Percentiles rank a stretch among this genome's conserved stretches.
phyloP scores from a whole-genome alignment of 1,139 yeast species.

The Taphrina confusa region DNA sequence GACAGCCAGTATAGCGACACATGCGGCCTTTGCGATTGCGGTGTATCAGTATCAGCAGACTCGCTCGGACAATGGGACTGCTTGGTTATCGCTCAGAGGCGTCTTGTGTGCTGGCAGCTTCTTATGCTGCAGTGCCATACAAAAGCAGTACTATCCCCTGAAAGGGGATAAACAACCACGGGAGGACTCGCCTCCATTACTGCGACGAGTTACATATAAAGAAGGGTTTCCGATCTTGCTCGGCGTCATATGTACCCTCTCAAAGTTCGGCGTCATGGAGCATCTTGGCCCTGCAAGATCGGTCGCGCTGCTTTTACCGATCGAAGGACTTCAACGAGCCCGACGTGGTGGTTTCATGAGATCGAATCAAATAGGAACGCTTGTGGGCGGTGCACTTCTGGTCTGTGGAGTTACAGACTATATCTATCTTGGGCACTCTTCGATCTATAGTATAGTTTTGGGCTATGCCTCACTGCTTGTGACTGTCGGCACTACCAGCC shows the following conservation, averaged over 20 bases:
- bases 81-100: not conserved
- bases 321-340: conserved; percentile 3
- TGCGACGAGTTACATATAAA: not conserved
- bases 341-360: conserved; percentile 5
- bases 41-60: not conserved
- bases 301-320: conserved; percentile 6
- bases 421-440: not conserved
- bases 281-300: conserved; percentile 7
- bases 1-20: conserved; percentile 4
- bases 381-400: not conserved
- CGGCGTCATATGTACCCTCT: not conserved
- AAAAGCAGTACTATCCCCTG: not conserved
- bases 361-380: not conserved
- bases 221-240: not conserved
- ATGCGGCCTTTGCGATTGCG: conserved; percentile 1
- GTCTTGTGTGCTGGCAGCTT: conserved; percentile 12
- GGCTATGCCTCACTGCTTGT: conserved; percentile 6
- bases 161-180: not conserved
- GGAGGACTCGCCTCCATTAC: not conserved
- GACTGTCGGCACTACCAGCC: not conserved
- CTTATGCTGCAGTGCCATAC: not conserved
- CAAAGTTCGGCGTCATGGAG: conserved; percentile 4
- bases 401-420: not conserved
- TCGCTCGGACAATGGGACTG: not conserved
- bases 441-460: not conserved